Evolutionary conservation across 768 basidiomycete species (phyloP).

Genomic region (Strobilomyces echinocephalus): DNA sequence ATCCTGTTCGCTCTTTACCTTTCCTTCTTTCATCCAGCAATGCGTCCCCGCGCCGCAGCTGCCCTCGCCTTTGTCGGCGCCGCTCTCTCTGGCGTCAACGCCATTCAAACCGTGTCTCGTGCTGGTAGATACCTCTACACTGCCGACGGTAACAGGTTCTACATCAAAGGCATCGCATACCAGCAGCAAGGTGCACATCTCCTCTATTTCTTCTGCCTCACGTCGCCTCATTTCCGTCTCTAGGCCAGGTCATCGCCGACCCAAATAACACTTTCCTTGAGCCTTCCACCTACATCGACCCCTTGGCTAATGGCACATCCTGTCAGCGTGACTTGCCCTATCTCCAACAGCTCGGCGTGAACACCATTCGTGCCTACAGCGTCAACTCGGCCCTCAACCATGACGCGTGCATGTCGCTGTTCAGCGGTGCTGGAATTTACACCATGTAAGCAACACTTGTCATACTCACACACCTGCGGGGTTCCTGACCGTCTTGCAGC

Average conservation of each 20-base stretch:
- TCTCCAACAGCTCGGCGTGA: constrained; percentile 72
- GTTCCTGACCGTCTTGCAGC: constrained; percentile 37
- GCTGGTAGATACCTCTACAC: constrained; percentile 79
- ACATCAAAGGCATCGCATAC: constrained; percentile 84
- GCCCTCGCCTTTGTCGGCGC: constrained; percentile 36
- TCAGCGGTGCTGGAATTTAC: constrained; percentile 81
- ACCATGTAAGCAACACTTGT: constrained; percentile 57
- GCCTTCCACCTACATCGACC: constrained; percentile 76
- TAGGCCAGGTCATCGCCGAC: constrained; percentile 38
- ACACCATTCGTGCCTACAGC: constrained; percentile 81
- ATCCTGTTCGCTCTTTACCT: constrained; percentile 4
- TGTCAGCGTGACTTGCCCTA: constrained; percentile 79
- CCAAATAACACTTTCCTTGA: constrained; percentile 60
- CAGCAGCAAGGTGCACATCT: constrained; percentile 64
- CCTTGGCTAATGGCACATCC: constrained; percentile 58
- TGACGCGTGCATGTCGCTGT: constrained; percentile 75
- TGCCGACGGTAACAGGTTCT: constrained; percentile 71
- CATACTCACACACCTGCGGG: background rate
- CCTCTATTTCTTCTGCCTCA: background rate
- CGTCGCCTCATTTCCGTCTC: background rate
- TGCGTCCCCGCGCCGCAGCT: constrained; percentile 25
- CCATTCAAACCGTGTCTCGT: constrained; percentile 65
- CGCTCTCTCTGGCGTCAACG: constrained; percentile 49
- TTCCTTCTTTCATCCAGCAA: constrained; percentile 13
- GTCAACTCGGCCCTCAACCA: constrained; percentile 82